These are phyloP conservation scores for Penicillium sp. DNA, from an alignment of 2,329 filamentous ascomycete species.

Conservation along the genomic window DNA sequence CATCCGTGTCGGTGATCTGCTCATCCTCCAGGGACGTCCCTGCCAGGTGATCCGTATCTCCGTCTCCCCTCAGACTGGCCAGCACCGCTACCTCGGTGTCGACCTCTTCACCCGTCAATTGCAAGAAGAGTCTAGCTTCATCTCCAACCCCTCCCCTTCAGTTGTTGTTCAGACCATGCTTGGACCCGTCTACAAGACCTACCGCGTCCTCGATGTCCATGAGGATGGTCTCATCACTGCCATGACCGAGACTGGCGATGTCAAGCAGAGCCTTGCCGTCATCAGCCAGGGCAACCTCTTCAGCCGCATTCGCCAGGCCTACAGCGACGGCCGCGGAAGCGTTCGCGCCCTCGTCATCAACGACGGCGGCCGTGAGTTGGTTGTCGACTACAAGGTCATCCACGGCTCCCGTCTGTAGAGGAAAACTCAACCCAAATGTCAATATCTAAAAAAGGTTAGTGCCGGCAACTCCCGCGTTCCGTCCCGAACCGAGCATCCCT, in stretches of 20 bases:
- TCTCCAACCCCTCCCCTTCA: constrained; percentile 93
- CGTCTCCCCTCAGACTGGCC: constrained; percentile 93
- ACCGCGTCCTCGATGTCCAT: constrained; percentile 96
- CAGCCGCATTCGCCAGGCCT: constrained; percentile 73
- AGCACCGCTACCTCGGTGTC: constrained; percentile 99
- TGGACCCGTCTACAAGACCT: constrained; percentile 99
- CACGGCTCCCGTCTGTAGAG: constrained; percentile 52
- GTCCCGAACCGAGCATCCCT: not conserved
- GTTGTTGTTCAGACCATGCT: constrained; percentile 99
- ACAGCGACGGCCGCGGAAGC: constrained; percentile 86
- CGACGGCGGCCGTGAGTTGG: constrained; percentile 88
- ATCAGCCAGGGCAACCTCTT: constrained; percentile 92
- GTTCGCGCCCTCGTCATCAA: constrained; percentile 94
- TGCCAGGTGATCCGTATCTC: constrained; percentile 99
- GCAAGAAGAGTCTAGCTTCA: constrained; percentile 96
- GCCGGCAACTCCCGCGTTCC: constrained; percentile 7
- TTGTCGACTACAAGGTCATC: constrained; percentile 98
- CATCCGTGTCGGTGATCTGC: constrained; percentile 96
- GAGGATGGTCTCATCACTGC: constrained; percentile 77
- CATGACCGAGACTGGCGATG: constrained; percentile 98
- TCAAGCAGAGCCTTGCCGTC: constrained; percentile 92
- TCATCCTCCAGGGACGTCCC: constrained; percentile 97
- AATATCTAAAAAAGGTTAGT: constrained; percentile 12
- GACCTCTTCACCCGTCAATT: constrained; percentile 99
- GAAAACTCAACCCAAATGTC: not conserved